A percentile compares a stretch with the other conserved stretches of the same genome.
Conservation (phyloP, 2,329 filamentous ascomycete genomes). For the Cordyceps fumosorosea region DNA sequence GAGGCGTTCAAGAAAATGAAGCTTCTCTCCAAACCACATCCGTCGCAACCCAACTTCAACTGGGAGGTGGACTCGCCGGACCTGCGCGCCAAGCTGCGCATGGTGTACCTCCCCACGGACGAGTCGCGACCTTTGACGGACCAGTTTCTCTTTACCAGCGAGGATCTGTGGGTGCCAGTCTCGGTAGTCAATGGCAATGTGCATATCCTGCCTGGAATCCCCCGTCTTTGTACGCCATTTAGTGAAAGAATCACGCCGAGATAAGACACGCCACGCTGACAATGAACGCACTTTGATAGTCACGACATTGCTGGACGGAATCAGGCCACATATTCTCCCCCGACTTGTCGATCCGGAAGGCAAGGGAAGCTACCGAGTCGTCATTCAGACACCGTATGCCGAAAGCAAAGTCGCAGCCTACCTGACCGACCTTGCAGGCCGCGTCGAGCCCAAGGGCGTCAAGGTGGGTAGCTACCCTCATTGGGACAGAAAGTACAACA, state of each 20-base stretch:
- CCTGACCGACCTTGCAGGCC: conserved; percentile 69
- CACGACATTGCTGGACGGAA: conserved; percentile 66
- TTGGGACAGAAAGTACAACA: conserved; percentile 83
- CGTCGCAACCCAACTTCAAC: conserved; percentile 66
- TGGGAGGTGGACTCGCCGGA: conserved; percentile 75
- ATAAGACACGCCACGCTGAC: conserved; percentile 1
- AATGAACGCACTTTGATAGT: conserved; percentile 34
- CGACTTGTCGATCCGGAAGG: conserved; percentile 72
- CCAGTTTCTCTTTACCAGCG: conserved; percentile 71
- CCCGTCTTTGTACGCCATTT: conserved; percentile 58
- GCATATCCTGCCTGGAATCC: conserved; percentile 87
- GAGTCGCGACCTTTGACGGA: conserved; percentile 54
- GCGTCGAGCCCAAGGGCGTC: conserved; percentile 67
- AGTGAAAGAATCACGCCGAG: neutral
- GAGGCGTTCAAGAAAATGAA: conserved; percentile 79
- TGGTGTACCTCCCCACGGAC: conserved; percentile 83
- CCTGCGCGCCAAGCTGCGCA: conserved; percentile 75
- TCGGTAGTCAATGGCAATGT: conserved; percentile 86
- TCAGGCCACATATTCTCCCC: conserved; percentile 66
- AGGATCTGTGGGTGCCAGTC: conserved; percentile 87
- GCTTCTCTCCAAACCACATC: conserved; percentile 65
- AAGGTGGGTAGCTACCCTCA: conserved; percentile 95
- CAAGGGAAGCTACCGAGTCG: conserved; percentile 68
- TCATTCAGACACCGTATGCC: conserved; percentile 80
- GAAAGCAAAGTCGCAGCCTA: conserved; percentile 83